phyloP scores from a whole-genome alignment of 2,329 filamentous ascomycete genomes.

The Ramularia endophylla region DNA sequence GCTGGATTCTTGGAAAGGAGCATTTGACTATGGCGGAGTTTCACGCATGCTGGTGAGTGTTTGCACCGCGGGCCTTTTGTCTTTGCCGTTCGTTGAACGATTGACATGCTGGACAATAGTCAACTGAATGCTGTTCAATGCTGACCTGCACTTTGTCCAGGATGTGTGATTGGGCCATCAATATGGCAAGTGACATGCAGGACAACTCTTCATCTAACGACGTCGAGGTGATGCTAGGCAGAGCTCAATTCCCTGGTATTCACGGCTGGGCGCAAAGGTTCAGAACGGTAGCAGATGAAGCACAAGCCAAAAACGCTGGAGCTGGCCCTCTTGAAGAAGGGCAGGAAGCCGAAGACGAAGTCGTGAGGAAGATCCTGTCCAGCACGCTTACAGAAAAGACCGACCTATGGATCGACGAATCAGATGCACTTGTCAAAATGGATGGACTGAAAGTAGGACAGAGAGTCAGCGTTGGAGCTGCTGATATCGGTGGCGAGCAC shows the following conservation, averaged over 20 bases:
- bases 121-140: too few species aligned
- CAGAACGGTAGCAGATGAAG: slow-evolving; percentile 4
- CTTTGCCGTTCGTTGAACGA: too few species aligned
- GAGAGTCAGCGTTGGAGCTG: slow-evolving; percentile 10
- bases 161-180: slow-evolving; percentile 13
- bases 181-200: slow-evolving; percentile 9
- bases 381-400: slow-evolving; percentile 4
- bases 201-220: slow-evolving; percentile 3
- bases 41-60: slow-evolving; percentile 14
- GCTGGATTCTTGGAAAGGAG: slow-evolving; percentile 15
- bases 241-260: slow-evolving; percentile 11
- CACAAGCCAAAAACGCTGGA: slow-evolving; percentile 5
- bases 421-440: slow-evolving; percentile 7
- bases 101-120: too few species aligned
- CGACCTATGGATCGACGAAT: slow-evolving; percentile 5
- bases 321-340: slow-evolving; percentile 10
- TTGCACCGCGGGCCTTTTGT: too few species aligned
- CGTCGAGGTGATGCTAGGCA: slow-evolving; percentile 7
- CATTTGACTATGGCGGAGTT: slow-evolving; percentile 17
- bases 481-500: slow-evolving; percentile 17
- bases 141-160: too few species aligned
- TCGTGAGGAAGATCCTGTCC: slow-evolving; percentile 12
- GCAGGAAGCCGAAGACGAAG: slow-evolving; percentile 7
- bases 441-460: slow-evolving; percentile 10
- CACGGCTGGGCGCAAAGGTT: slow-evolving; percentile 15